Base-by-base conservation (phyloP, 2,329 filamentous ascomycete genomes). In the Cordyceps sp. region DNA sequence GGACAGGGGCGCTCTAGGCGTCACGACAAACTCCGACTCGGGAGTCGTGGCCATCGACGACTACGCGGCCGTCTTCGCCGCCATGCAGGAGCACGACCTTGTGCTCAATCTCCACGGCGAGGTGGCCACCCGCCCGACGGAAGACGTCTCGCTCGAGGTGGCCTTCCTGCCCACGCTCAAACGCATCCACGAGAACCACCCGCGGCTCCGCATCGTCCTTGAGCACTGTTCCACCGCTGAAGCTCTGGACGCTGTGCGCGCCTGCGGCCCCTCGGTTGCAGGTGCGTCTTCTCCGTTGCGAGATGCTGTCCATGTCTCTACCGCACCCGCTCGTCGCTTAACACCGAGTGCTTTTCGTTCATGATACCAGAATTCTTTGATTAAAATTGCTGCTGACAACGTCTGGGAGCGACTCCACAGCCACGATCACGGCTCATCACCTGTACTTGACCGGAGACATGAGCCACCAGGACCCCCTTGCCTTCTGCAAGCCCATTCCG, bases 81-180 rank as follows among this genome's bases (percentile, higher is more conserved):
- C 82, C 41, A 94, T 96, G 86, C 79, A 93, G 50, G 60, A 75
- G 37, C 72, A 85, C 42, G 74, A 77, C 42, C 63, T 93, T 49
- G 69, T 92, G n/a, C 66, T 92, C 26, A 94, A 94, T 57, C 62
- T 96, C n/a, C 86, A 96, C 52, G 88, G 86, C 41, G 88, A 94
- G 57, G 72, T 78, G n/a, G 14, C 23, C 8, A 23, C 30, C 21
- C 19, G 23, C 10, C 77, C 55, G 3, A 54, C 54, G 35, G 48
- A 53, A 4, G 47, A 55, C 29, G 46, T 62, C 4, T 30, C 32
- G 17, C 31, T 31, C 27, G 60, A 64, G 41, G 58, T 62, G 39
- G 56, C 57, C 8, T 96, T 96, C 58, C 62, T 96, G 8, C 86
- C 86, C 0, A 88, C 78, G 0, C 63, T 94, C 22, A 62, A 69